phyloP scores from a whole-genome alignment of 1,139 yeast species.

The Hemisphaericaspora lyxosophila region DNA sequence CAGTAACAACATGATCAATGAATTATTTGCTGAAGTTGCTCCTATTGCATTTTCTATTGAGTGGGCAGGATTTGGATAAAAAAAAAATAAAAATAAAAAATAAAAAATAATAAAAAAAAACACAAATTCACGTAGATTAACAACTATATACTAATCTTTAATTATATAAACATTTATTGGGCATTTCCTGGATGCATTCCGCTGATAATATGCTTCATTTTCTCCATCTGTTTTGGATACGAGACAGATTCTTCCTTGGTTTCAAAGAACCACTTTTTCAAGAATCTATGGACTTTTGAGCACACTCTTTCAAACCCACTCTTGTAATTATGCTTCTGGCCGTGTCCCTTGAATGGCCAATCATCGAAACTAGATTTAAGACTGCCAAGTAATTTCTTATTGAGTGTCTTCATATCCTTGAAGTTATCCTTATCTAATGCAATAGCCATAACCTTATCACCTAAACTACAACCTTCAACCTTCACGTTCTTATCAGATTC shows the following conservation, averaged over 20 bases:
- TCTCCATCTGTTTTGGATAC: neutral
- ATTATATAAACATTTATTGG: too few species aligned
- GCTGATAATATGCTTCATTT: slow-evolving; percentile 1
- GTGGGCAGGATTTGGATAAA: slow-evolving; percentile 79
- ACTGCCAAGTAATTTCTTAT: neutral
- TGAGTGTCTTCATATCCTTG: neutral
- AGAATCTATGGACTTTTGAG: neutral
- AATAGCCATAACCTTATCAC: slow-evolving; percentile 1
- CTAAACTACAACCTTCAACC: neutral
- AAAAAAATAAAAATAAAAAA: slow-evolving; percentile 1
- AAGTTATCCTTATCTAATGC: neutral
- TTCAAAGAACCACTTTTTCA: neutral
- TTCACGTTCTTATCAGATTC: neutral
- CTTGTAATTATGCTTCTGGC: neutral
- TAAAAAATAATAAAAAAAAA: too few species aligned
- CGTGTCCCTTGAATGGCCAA: slow-evolving; percentile 1
- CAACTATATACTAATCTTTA: too few species aligned
- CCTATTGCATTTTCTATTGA: slow-evolving; percentile 59
- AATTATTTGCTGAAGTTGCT: slow-evolving; percentile 12
- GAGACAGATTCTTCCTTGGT: neutral
- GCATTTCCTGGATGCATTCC: neutral
- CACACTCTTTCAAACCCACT: neutral
- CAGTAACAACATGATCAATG: slow-evolving; percentile 10
- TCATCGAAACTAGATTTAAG: neutral
- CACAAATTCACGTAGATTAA: too few species aligned